Base-by-base conservation (phyloP, 768 basidiomycete genomes). In the Tricholoma terreum region DNA sequence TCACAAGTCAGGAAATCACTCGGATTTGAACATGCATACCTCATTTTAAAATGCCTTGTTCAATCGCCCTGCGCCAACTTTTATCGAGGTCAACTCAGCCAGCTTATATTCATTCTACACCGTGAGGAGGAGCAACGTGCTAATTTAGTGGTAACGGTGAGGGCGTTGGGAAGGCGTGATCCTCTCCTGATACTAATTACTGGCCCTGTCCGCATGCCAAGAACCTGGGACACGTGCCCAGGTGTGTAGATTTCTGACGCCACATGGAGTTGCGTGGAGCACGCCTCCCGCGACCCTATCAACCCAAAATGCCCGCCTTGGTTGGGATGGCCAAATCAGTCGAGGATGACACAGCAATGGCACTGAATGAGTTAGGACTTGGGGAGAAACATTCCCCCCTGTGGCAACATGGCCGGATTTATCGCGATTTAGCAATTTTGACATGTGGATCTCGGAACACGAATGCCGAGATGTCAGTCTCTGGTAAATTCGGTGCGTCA, bases 301-400 rank as follows among this genome's bases (percentile, higher is more conserved):
- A 24, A 15, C 45, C 30, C 43, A 19, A 45, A 45, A 45, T 22
- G 43, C 43, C 24, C 22, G 22, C 22, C 43, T 45, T 8, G 43
- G 43, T 2, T 6, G 22, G 19, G 11, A 49, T 46, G 19, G 33
- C 58, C 42, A 52, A 38, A 57, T 55, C 31, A 34, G 27, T 54
- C 58, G 55, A 15, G 17, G 34, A 46, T 17, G 40, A 45, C 10
- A 22, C 5, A 46, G 17, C 53, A 42, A 52, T 12, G 2, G 30
- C 35, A 33, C 33, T 27, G 24, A 52, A 59, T 53, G 49, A 55
- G 33, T 33, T 19, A 52, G 50, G 38, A 15, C 24, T 27, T 27
- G 6, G 24, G 24, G 24, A n/a, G 24, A 27, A 27, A 27, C 24
- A 27, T 27, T 6, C 17, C 30, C 4, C 19, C 35, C 46, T 34